These are phyloP conservation scores for Debaryomyces psychrophilus DNA, from an alignment of 1,139 yeast species.

Conservation along the genomic window DNA sequence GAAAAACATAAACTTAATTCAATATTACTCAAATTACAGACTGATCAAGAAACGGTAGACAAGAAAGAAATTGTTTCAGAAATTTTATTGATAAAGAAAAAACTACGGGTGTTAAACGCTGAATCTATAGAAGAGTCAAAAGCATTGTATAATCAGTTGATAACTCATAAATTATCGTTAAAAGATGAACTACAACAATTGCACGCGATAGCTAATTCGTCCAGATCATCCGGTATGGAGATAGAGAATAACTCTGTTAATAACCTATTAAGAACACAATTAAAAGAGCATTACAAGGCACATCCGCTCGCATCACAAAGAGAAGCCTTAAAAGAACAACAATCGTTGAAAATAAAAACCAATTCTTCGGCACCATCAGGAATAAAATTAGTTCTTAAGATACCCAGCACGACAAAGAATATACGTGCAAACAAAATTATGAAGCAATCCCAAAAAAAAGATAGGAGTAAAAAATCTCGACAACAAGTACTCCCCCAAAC, in stretches of 20 bases:
- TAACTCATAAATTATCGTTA: slow-evolving; percentile 34
- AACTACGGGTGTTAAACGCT: slow-evolving; percentile 18
- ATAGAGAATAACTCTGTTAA: slow-evolving; percentile 17
- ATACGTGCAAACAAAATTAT: slow-evolving; percentile 5
- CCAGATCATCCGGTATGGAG: slow-evolving; percentile 9
- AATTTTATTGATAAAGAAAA: slow-evolving; percentile 16
- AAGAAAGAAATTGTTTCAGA: slow-evolving; percentile 14
- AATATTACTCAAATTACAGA: slow-evolving; percentile 18
- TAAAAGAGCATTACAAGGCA: slow-evolving; percentile 37
- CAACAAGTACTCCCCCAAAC: not conserved
- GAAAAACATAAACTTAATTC: slow-evolving; percentile 23
- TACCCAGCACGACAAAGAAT: slow-evolving; percentile 22
- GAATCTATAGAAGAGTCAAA: slow-evolving; percentile 42
- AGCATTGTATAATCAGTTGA: slow-evolving; percentile 39
- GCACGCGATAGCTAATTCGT: slow-evolving; percentile 18
- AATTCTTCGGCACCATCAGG: slow-evolving; percentile 19
- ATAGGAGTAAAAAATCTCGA: not conserved
- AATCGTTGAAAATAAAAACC: slow-evolving; percentile 18
- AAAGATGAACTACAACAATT: slow-evolving; percentile 37
- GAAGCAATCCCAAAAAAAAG: slow-evolving; percentile 10
- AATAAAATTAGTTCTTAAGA: slow-evolving; percentile 33
- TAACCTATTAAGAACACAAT: slow-evolving; percentile 33
- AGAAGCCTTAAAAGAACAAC: slow-evolving; percentile 43
- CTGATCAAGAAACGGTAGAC: slow-evolving; percentile 5
- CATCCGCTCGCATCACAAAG: slow-evolving; percentile 43